Base-by-base conservation (phyloP, 2,329 filamentous ascomycete species). In the Aspergillus floridensis region DNA sequence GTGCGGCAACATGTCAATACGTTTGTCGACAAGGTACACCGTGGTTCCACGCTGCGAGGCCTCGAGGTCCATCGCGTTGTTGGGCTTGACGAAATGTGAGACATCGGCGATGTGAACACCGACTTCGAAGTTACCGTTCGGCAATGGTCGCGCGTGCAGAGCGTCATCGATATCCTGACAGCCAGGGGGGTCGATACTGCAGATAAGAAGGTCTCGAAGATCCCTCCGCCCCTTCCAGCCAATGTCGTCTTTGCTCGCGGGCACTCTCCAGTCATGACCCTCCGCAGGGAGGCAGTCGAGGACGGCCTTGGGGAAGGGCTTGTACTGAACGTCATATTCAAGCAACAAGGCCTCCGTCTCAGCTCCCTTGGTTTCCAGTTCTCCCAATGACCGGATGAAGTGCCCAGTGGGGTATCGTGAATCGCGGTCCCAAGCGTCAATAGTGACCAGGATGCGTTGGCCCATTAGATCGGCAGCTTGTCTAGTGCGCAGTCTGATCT, bases 111-210 rank as follows among this genome's bases (percentile, higher is more conserved):
- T 99, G 76, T 99, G 96, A 16, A 99, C 95, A 64, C 95, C 95
- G 10, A 99, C 92, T 75, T 98, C 92, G 65, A 88, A 93, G 74
- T 98, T 97, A 48, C 96, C 95, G 69, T 98, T 98, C 0, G 92
- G 88, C 22, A 99, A 79, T 53, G 84, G 82, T 61, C 88, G 85
- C 6, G 95, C 93, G 75, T 99, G 96, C 6, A 99, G 84, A 19
- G 95, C 95, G 76, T 99, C 96, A 70, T 99, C 95, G 59, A 99
- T 99, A 80, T 99, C 95, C 70, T 98, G 93, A 76, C 95, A 99
- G 2, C 93, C 93, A 31, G 92, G 86, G 52, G 95, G 95, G 73
- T 99, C 95, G 70, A 99, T 99, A 77, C 93, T 98, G 84, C 95
- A 99, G 63, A 99, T 91, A 48, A 96, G 82, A 12, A 97, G 85